These are phyloP conservation scores for Lentinula boryana DNA, from an alignment of 768 basidiomycete genomes.

Conservation along the genomic window DNA sequence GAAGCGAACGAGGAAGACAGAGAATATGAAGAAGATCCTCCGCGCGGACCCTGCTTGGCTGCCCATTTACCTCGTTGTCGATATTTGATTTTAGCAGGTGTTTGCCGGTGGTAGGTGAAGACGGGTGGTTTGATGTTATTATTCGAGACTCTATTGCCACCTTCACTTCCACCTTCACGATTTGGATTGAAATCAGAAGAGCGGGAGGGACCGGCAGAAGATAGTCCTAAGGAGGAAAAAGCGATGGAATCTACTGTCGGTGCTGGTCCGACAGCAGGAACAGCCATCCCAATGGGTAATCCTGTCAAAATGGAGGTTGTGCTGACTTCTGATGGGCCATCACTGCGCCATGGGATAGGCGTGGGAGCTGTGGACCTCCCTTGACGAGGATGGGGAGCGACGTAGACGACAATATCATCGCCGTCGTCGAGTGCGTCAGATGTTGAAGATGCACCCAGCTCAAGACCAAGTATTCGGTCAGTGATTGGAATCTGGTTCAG, in stretches of 20 bases:
- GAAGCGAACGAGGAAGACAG: conserved; percentile 27
- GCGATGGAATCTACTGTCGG: conserved; percentile 24
- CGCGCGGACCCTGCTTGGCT: conserved; percentile 2
- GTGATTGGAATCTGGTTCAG: neutral
- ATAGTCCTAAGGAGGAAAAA: conserved; percentile 28
- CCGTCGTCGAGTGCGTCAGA: conserved; percentile 27
- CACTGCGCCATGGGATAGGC: neutral
- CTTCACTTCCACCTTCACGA: neutral
- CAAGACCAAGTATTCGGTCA: neutral
- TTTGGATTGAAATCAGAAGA: too few species aligned
- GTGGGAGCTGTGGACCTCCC: neutral
- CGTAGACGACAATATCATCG: conserved; percentile 73
- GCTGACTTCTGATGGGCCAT: neutral
- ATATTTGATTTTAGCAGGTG: conserved; percentile 18
- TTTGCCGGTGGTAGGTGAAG: conserved; percentile 18
- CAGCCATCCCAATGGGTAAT: neutral
- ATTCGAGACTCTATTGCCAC: neutral
- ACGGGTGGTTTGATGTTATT: conserved; percentile 13
- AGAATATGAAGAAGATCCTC: conserved; percentile 7
- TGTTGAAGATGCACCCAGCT: conserved; percentile 4
- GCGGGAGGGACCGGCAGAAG: neutral
- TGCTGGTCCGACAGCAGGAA: conserved; percentile 2
- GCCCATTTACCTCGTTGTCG: conserved; percentile 15
- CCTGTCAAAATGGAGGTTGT: conserved; percentile 1
- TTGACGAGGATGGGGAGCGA: conserved; percentile 63